phyloP scores from a whole-genome alignment of 2,329 filamentous ascomycete genomes.

The Fusarium ramigenum region DNA sequence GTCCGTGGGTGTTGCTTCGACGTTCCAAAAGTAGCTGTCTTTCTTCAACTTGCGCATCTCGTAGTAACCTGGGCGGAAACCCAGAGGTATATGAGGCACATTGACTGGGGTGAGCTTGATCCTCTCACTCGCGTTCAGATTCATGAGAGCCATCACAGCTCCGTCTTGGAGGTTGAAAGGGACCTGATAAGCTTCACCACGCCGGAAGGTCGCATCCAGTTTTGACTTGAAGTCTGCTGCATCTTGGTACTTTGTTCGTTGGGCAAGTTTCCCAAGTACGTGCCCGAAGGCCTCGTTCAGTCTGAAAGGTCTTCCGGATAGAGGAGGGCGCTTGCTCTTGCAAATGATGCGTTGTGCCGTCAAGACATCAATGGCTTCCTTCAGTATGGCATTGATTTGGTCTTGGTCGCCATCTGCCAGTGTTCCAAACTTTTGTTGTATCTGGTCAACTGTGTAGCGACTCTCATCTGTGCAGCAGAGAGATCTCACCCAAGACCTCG shows the following conservation, averaged over 20 bases:
- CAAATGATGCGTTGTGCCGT: slow-evolving; percentile 64
- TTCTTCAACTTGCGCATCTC: slow-evolving; percentile 75
- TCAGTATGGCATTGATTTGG: slow-evolving; percentile 56
- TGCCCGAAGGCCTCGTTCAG: slow-evolving; percentile 68
- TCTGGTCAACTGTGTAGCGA: slow-evolving; percentile 58
- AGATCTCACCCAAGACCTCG: slow-evolving; percentile 68
- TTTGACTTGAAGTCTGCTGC: slow-evolving; percentile 68
- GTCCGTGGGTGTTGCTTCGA: slow-evolving; percentile 71
- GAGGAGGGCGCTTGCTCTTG: slow-evolving; percentile 66
- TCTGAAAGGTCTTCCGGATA: slow-evolving; percentile 69
- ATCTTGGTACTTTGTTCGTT: slow-evolving; percentile 63
- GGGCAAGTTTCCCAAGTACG: slow-evolving; percentile 65
- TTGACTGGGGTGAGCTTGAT: slow-evolving; percentile 63
- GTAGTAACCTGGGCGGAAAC: slow-evolving; percentile 76
- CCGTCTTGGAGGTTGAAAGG: slow-evolving; percentile 70
- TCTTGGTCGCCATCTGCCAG: slow-evolving; percentile 54
- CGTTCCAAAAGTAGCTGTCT: slow-evolving; percentile 69
- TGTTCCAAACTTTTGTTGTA: slow-evolving; percentile 61
- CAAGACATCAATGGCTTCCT: slow-evolving; percentile 59
- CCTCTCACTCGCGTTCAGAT: slow-evolving; percentile 68
- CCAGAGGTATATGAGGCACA: slow-evolving; percentile 71
- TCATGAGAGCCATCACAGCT: slow-evolving; percentile 72
- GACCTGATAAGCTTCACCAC: slow-evolving; percentile 54
- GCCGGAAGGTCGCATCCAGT: slow-evolving; percentile 65
- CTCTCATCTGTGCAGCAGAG: slow-evolving; percentile 63